A percentile compares a stretch with the other conserved stretches of the same genome.
Evolutionary conservation across 2,329 filamentous ascomycete genomes (phyloP).

Genomic region (Beauveria asiatica): DNA sequence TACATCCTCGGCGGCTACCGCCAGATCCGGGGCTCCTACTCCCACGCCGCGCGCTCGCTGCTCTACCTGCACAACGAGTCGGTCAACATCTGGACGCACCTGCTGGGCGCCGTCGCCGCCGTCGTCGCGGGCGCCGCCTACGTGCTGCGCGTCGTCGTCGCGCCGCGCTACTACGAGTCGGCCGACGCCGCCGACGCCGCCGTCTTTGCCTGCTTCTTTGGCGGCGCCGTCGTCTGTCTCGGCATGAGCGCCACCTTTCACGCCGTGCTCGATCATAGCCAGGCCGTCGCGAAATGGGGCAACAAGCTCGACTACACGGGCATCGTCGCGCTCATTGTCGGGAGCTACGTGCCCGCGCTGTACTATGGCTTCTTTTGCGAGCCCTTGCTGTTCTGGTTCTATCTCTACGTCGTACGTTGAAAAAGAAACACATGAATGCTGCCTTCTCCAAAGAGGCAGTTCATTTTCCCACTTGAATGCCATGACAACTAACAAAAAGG

Average conservation of each 20-base stretch:
- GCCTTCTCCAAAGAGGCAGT: fast-evolving
- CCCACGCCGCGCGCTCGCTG: slow-evolving; percentile 36
- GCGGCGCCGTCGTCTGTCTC: slow-evolving; percentile 62
- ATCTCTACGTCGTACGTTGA: slow-evolving; percentile 62
- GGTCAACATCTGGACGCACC: slow-evolving; percentile 56
- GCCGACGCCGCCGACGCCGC: slow-evolving; percentile 56
- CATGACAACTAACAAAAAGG: slow-evolving; percentile 13
- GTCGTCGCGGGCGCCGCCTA: slow-evolving; percentile 36
- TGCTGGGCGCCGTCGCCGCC: slow-evolving; percentile 57
- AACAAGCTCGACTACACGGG: slow-evolving; percentile 94
- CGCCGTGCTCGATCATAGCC: slow-evolving; percentile 76
- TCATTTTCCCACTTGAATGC: neutral
- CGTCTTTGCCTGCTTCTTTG: slow-evolving; percentile 72
- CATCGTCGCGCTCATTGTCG: slow-evolving; percentile 85
- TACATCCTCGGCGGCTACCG: slow-evolving; percentile 49
- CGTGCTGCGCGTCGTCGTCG: slow-evolving; percentile 49
- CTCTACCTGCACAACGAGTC: slow-evolving; percentile 52
- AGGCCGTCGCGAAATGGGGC: slow-evolving; percentile 66
- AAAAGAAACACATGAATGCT: no score
- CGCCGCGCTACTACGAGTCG: slow-evolving; percentile 49
- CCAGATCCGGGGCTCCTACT: slow-evolving; percentile 39
- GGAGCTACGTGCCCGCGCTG: slow-evolving; percentile 80
- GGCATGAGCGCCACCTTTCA: slow-evolving; percentile 83
- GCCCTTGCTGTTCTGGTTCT: slow-evolving; percentile 55
- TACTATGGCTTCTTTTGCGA: slow-evolving; percentile 79